Evolutionary conservation across 2,329 filamentous ascomycete species (phyloP), one percentile per base, ranked within the genome.

Genomic region (Aspergillus transmontanensis): DNA sequence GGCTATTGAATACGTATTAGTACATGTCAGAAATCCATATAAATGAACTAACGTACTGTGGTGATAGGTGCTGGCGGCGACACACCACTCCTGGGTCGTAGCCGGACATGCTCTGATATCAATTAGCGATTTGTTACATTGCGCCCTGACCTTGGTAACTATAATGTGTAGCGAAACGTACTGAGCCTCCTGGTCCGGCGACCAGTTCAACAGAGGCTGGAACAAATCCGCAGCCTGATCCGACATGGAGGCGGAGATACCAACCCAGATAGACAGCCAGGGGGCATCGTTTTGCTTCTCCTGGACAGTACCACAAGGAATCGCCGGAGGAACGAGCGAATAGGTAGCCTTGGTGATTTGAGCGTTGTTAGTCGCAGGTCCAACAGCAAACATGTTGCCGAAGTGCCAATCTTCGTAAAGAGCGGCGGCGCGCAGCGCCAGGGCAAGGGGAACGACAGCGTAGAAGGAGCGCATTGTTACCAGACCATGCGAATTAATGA

Each of bases 171-270:
- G n/a, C 2, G 6, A 10, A 26, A 63, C 57, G 39, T 51, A 63
- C 62, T 64, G 62, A 0, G 58, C 14, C 48, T 61, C 9, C 62
- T 64, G 62, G 26, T 64, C 62, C 2, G 62, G 62, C 46, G 62
- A 64, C 62, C 62, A 64, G 21, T 64, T 64, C 36, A 64, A 26
- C 54, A 64, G 45, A 10, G 62, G 62, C 54, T 64, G 62, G 48
- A 58, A 64, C 46, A 64, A 28, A 34, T 60, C 59, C 36, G 45
- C 48, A 16, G 21, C 21, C 36, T 57, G 54, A 16, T 55, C 46
- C n/a, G 54, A 54, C 62, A 61, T 48, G 10, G 39, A 45, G 16
- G 32, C 62, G 5, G 58, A 61, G n/a, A 64, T 16, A 9, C 62
- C 62, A 41, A 64, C 36, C 62, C 62, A 64, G 34, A 64, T 45